phyloP scores from a whole-genome alignment of 129 eudicot genomes.

The Centrapalus pauciflorus region DNA sequence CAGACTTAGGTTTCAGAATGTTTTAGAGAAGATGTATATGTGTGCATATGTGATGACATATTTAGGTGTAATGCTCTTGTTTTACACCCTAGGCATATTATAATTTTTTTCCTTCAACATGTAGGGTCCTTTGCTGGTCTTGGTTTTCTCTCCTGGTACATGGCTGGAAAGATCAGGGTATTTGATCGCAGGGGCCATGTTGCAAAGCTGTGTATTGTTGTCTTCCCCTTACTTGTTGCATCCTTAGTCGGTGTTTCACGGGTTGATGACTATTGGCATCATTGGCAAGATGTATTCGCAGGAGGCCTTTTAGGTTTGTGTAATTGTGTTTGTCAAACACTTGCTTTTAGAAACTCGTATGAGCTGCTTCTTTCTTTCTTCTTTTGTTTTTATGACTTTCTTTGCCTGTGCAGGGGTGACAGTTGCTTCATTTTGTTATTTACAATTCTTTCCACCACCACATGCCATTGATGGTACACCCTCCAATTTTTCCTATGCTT shows the following conservation, averaged over 20 bases:
- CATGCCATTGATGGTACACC: constrained; percentile 53
- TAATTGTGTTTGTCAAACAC: constrained; percentile 22
- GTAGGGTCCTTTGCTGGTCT: constrained; percentile 95
- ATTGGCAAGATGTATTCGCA: constrained; percentile 92
- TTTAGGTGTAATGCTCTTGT: neutral
- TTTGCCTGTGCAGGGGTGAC: constrained; percentile 42
- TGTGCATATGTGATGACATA: neutral
- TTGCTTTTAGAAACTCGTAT: neutral
- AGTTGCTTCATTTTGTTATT: constrained; percentile 69
- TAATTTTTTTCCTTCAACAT: neutral
- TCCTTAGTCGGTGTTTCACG: constrained; percentile 81
- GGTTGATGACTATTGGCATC: constrained; percentile 95
- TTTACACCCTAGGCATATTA: neutral
- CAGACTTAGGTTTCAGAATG: no score
- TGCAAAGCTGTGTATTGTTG: constrained; percentile 68
- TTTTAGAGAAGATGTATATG: no score
- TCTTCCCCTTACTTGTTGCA: constrained; percentile 72
- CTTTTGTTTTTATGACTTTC: neutral
- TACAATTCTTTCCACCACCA: constrained; percentile 81
- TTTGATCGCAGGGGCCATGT: constrained; percentile 83
- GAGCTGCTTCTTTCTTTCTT: no score
- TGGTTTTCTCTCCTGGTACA: constrained; percentile 78
- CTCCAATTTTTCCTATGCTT: neutral
- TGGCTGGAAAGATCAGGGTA: constrained; percentile 67
- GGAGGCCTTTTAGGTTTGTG: constrained; percentile 69